These are phyloP conservation scores for Colletotrichum liriopes DNA, from an alignment of 2,329 filamentous ascomycete species.

Conservation along the genomic window DNA sequence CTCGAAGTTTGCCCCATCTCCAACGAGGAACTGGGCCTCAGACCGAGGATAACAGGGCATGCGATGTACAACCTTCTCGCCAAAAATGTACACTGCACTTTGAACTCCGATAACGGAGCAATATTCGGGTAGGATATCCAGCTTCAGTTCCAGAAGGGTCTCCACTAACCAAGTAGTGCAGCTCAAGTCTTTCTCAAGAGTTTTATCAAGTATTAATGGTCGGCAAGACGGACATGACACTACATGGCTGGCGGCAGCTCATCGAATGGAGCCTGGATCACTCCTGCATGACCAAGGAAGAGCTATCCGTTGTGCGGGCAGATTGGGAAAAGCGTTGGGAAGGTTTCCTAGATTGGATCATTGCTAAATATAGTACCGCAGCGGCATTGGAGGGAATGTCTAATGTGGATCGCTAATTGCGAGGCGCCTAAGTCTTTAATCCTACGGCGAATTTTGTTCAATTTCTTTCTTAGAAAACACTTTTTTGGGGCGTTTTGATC, in stretches of 20 bases:
- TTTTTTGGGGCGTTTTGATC: no score
- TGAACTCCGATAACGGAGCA: slow-evolving; percentile 83
- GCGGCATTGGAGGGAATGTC: no score
- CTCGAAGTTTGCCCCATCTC: slow-evolving; percentile 84
- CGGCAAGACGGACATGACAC: slow-evolving; percentile 75
- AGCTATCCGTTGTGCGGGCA: slow-evolving; percentile 54
- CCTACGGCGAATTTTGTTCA: no score
- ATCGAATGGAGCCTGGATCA: slow-evolving; percentile 76
- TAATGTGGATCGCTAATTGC: no score
- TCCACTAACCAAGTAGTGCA: slow-evolving; percentile 51
- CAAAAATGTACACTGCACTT: slow-evolving; percentile 80
- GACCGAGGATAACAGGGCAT: slow-evolving; percentile 75
- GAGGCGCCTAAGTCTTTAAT: no score
- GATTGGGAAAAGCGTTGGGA: slow-evolving; percentile 73
- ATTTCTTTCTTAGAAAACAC: no score
- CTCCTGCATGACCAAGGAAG: slow-evolving; percentile 64
- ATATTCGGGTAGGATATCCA: slow-evolving; percentile 71
- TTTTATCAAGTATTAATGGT: slow-evolving; percentile 85
- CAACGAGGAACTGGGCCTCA: slow-evolving; percentile 81
- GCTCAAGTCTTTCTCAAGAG: slow-evolving; percentile 81
- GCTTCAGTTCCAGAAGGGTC: background rate
- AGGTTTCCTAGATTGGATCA: slow-evolving; percentile 68
- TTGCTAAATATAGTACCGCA: no score
- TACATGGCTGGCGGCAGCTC: slow-evolving; percentile 81
- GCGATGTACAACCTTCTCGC: slow-evolving; percentile 79